These are phyloP conservation scores for Capsicum rhomboideum DNA, from an alignment of 257 asterid genomes.

Conservation along the genomic window DNA sequence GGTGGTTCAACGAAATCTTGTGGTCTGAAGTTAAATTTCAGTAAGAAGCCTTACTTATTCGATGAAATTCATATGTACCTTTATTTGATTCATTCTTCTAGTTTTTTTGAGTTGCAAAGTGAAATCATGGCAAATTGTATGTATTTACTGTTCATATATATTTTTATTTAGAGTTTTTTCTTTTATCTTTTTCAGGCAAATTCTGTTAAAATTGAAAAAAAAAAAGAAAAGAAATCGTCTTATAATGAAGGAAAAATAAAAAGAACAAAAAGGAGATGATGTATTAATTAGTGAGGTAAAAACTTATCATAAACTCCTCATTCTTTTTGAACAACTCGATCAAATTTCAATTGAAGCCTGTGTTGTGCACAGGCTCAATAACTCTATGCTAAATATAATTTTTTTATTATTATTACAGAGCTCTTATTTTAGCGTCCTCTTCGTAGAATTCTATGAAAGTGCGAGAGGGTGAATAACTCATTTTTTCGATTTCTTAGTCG, in stretches of 20 bases:
- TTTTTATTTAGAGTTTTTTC: too few relatives aligned
- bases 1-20: not conserved
- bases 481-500: too few relatives aligned
- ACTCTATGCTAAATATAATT: too few relatives aligned
- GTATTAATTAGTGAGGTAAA: not conserved
- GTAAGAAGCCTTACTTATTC: not conserved
- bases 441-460: too few relatives aligned
- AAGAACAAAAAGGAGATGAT: not conserved
- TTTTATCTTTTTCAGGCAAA: too few relatives aligned
- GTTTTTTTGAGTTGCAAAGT: not conserved
- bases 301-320: not conserved
- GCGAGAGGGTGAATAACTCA: too few relatives aligned
- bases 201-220: too few relatives aligned
- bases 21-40: not conserved
- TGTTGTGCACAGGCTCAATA: too few relatives aligned
- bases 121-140: not conserved
- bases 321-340: not conserved
- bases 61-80: not conserved
- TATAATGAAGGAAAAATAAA: too few relatives aligned
- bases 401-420: too few relatives aligned
- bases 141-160: not conserved
- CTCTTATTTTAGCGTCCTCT: too few relatives aligned
- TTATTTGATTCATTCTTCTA: not conserved
- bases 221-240: too few relatives aligned
- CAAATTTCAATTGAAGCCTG: not conserved